Percentiles rank a stretch among this genome's conserved stretches.
Conservation (phyloP, 208 protist genomes). For the Crithidia thermophila region DNA sequence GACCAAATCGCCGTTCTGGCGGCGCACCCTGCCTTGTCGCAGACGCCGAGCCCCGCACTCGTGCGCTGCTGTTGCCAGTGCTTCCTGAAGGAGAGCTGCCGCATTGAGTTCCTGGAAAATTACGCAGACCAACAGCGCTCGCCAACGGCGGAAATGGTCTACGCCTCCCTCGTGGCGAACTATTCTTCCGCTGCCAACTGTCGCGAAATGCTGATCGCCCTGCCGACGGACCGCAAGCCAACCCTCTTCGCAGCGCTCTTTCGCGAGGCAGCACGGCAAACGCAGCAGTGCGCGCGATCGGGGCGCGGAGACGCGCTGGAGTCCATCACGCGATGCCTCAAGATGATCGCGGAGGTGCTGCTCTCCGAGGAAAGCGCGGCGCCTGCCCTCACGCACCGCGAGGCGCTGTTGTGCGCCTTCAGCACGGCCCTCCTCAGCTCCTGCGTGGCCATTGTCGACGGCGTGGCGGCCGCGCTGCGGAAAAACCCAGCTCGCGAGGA, state of each 20-base stretch:
- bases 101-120: slow-evolving; percentile 59
- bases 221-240: slow-evolving; percentile 35
- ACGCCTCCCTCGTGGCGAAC: slow-evolving; percentile 57
- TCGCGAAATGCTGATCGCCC: slow-evolving; percentile 37
- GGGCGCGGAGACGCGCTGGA: slow-evolving; percentile 46
- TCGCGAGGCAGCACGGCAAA: slow-evolving; percentile 64
- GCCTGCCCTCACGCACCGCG: slow-evolving; percentile 5
- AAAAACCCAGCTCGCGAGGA: slow-evolving; percentile 42
- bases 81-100: slow-evolving; percentile 59
- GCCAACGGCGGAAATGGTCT: slow-evolving; percentile 53
- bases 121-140: slow-evolving; percentile 42
- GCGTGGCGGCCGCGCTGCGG: slow-evolving; percentile 49
- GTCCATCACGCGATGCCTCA: slow-evolving; percentile 66
- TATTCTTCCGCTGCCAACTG: slow-evolving; percentile 63
- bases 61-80: slow-evolving; percentile 68
- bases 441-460: slow-evolving; percentile 67
- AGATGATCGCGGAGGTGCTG: slow-evolving; percentile 86
- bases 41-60: slow-evolving; percentile 27
- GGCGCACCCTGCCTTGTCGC: slow-evolving; percentile 20
- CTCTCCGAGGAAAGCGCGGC: slow-evolving; percentile 16
- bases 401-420: slow-evolving; percentile 50
- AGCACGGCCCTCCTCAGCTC: slow-evolving; percentile 71
- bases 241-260: slow-evolving; percentile 74
- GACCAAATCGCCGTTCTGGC: slow-evolving; percentile 18
- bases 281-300: slow-evolving; percentile 33